A percentile compares a stretch with the other conserved stretches of the same genome.
These are phyloP conservation scores for Penicillium goetzii DNA, from an alignment of 495 filamentous ascomycete species.

Conservation along the genomic window DNA sequence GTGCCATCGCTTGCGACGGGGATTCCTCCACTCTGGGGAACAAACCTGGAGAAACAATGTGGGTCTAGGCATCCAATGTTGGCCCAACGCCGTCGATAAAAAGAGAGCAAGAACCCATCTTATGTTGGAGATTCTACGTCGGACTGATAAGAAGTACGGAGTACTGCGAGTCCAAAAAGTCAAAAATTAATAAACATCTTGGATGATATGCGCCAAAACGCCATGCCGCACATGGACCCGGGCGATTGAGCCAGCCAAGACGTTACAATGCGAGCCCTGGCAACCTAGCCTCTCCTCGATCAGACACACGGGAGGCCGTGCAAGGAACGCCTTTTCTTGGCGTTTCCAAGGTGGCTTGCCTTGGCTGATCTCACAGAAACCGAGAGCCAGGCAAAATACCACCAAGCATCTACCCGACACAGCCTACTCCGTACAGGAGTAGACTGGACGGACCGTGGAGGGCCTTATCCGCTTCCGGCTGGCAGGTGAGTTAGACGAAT, in stretches of 20 bases:
- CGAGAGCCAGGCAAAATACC: neutral
- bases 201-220: slow-evolving; percentile 5
- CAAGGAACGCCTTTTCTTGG: slow-evolving; percentile 18
- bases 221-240: slow-evolving; percentile 3
- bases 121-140: neutral
- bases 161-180: no score
- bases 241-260: slow-evolving; percentile 7
- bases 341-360: slow-evolving; percentile 5
- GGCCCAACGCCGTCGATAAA: neutral
- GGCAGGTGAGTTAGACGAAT: neutral
- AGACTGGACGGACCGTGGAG: neutral
- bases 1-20: neutral
- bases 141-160: neutral
- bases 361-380: slow-evolving; percentile 3
- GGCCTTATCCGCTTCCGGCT: neutral
- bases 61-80: neutral
- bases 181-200: neutral
- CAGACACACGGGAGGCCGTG: slow-evolving; percentile 9
- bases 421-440: neutral
- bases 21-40: neutral
- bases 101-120: neutral
- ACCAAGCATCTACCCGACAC: neutral
- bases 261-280: slow-evolving; percentile 5
- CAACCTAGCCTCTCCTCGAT: neutral
- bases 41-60: neutral